Evolutionary conservation across 2,329 filamentous ascomycete species (phyloP).

Genomic region (Sporothrix euskadiensis): DNA sequence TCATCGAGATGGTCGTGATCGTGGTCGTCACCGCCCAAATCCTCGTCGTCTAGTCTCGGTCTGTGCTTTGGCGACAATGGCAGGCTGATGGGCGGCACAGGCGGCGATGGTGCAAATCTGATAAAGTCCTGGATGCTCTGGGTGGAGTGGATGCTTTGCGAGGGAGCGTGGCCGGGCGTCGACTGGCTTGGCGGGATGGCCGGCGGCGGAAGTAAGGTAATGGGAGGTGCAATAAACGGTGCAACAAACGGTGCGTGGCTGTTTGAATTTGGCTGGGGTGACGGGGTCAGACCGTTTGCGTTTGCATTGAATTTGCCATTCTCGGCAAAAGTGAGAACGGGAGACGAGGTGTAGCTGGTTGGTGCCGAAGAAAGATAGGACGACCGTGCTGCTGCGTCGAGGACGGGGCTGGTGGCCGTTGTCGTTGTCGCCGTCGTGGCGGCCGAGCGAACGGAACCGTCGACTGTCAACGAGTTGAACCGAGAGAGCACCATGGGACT

Average conservation of each 20-base stretch:
- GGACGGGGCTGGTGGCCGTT: slow-evolving; percentile 26
- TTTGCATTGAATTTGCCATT: not conserved
- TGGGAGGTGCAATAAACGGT: slow-evolving; percentile 15
- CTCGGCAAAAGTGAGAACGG: slow-evolving; percentile 14
- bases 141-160: slow-evolving; percentile 28
- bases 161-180: not conserved
- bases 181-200: not conserved
- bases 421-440: not conserved
- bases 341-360: slow-evolving; percentile 30
- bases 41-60: not conserved
- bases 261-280: not conserved
- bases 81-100: slow-evolving; percentile 29
- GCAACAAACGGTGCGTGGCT: not conserved
- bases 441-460: slow-evolving; percentile 26
- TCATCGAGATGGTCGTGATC: not conserved
- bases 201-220: slow-evolving; percentile 17
- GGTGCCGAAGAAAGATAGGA: slow-evolving; percentile 30
- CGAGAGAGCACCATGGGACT: slow-evolving; percentile 30
- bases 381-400: slow-evolving; percentile 27
- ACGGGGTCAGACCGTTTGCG: not conserved
- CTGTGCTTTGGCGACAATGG: slow-evolving; percentile 23
- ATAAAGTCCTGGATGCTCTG: slow-evolving; percentile 33
- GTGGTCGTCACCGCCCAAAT: not conserved
- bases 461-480: slow-evolving; percentile 31
- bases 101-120: slow-evolving; percentile 30